These are phyloP conservation scores for Hypoxylon sp. DNA, from an alignment of 2,329 filamentous ascomycete genomes.

Conservation along the genomic window DNA sequence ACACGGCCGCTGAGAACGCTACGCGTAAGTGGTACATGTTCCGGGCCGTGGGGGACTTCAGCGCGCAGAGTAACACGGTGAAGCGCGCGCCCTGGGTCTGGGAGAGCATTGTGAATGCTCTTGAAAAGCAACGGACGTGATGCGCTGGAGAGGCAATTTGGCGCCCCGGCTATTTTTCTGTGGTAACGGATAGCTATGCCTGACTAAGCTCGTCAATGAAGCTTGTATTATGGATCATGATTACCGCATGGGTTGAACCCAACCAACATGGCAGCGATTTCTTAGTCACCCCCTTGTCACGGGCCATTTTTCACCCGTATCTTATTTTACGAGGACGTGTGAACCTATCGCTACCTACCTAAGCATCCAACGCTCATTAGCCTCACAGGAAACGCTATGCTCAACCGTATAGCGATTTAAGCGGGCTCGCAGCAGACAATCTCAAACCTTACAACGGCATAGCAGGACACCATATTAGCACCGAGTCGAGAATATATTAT, in stretches of 20 bases:
- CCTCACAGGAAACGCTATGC: background rate
- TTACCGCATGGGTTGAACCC: background rate
- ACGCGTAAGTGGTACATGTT: constrained; percentile 57
- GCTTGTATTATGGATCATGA: background rate
- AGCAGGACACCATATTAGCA: background rate
- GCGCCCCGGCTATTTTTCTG: background rate
- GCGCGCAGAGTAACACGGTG: constrained; percentile 51
- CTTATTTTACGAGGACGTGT: too few relatives aligned
- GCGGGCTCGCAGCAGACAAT: background rate
- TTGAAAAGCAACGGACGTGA: constrained; percentile 45
- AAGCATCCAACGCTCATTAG: background rate
- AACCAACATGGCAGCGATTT: background rate
- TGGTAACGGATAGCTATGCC: background rate
- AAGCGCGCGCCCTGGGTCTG: constrained; percentile 57
- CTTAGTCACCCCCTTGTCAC: background rate
- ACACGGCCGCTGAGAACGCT: constrained; percentile 51
- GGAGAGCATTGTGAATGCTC: constrained; percentile 52
- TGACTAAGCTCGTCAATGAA: background rate
- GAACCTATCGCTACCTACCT: too few relatives aligned
- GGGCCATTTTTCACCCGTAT: background rate
- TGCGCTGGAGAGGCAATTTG: background rate
- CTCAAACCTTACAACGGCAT: background rate
- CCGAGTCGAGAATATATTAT: background rate
- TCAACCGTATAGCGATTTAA: background rate
- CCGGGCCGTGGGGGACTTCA: constrained; percentile 57